Evolutionary conservation across 1,284 basidiomycete species (phyloP).

Genomic region (Leccinum angustisporum): DNA sequence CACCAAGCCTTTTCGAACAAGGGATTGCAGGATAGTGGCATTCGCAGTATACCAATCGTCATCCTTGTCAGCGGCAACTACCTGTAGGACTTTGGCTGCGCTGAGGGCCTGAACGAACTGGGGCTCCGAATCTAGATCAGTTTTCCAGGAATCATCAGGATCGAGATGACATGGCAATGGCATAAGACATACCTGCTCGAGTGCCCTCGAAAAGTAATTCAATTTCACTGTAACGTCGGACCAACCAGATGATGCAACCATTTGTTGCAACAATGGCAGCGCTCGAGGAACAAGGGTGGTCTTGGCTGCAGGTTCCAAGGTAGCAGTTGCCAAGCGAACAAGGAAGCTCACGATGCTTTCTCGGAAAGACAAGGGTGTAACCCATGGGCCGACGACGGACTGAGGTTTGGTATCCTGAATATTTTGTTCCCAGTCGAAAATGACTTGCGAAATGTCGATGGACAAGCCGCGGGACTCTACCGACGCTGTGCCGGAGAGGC

Average conservation of each 20-base stretch:
- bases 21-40: constrained; percentile 78
- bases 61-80: constrained; percentile 82
- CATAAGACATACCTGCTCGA: constrained; percentile 66
- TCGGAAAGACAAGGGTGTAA: constrained; percentile 76
- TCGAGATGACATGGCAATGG: not conserved
- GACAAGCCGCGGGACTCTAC: constrained; percentile 81
- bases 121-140: constrained; percentile 70
- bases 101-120: constrained; percentile 74
- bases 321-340: constrained; percentile 81
- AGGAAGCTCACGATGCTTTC: constrained; percentile 94
- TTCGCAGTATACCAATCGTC: constrained; percentile 84
- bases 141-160: constrained; percentile 43
- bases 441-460: constrained; percentile 83
- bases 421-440: constrained; percentile 86
- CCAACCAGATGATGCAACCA: constrained; percentile 85
- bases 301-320: constrained; percentile 65
- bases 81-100: constrained; percentile 87
- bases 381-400: constrained; percentile 48
- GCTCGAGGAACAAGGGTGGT: constrained; percentile 74
- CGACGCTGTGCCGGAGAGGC: constrained; percentile 74
- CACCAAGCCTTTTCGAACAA: constrained; percentile 86
- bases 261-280: constrained; percentile 76
- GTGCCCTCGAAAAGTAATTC: constrained; percentile 80
- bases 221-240: constrained; percentile 93
- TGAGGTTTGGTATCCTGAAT: constrained; percentile 38